Conservation (phyloP, 176 grass and related monocot genomes). For the Poa annua region DNA sequence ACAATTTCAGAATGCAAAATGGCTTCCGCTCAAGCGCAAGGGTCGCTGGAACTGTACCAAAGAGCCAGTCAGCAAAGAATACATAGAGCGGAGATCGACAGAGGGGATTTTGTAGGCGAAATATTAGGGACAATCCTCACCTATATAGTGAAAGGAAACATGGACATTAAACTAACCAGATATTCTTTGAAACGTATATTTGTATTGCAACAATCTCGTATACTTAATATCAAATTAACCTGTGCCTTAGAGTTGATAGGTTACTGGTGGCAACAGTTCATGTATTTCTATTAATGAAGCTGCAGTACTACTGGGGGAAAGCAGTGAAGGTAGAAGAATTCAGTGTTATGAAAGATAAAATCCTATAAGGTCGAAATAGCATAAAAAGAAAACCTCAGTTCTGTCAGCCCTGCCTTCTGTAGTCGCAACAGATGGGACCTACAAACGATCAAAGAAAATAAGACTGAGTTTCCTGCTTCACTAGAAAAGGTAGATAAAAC, state of each 20-base stretch:
- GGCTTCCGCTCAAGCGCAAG: not conserved
- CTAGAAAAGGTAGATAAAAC: not conserved
- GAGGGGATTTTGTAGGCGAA: not conserved
- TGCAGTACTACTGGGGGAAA: not conserved
- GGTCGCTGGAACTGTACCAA: constrained; percentile 9
- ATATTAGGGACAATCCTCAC: constrained; percentile 13
- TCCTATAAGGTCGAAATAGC: constrained; percentile 7
- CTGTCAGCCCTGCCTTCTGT: constrained; percentile 52
- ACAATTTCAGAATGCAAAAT: not conserved
- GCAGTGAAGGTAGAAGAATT: not conserved
- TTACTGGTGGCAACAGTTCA: not conserved
- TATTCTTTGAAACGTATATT: not conserved
- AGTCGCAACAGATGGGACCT: constrained; percentile 85
- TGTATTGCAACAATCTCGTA: not conserved
- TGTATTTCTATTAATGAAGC: constrained; percentile 2
- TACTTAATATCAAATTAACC: not conserved
- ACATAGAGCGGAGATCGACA: not conserved
- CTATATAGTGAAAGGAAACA: constrained; percentile 5
- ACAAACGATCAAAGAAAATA: constrained; percentile 47
- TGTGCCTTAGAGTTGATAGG: not conserved
- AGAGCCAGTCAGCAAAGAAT: not conserved
- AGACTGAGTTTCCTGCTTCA: constrained; percentile 26
- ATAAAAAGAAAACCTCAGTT: constrained; percentile 52
- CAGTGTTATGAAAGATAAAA: not conserved
- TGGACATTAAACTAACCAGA: not conserved